Percentiles rank a stretch among this genome's conserved stretches.
Evolutionary conservation across 192 early-diverging fungal genomes (phyloP).

Genomic region (Oehlia diaphana): DNA sequence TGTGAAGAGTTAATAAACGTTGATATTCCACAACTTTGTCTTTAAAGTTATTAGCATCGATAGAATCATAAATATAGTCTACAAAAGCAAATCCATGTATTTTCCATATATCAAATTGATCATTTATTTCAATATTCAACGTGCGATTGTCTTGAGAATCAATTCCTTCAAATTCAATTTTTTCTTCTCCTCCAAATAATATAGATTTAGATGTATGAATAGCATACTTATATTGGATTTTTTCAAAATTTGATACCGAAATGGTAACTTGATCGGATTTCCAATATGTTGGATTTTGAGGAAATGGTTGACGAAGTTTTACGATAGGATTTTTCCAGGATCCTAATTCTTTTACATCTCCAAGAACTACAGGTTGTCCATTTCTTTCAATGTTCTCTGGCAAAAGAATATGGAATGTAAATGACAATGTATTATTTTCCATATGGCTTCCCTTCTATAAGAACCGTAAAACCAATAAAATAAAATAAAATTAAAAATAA

Average conservation of each 20-base stretch:
- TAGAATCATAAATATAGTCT: background rate
- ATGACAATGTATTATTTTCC: too few relatives aligned
- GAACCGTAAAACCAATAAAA: too few relatives aligned
- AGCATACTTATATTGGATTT: background rate
- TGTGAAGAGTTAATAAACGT: background rate
- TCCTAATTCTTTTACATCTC: background rate
- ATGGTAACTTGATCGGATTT: background rate
- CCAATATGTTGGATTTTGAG: background rate
- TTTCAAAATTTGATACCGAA: background rate
- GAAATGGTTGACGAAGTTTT: background rate
- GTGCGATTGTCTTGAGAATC: background rate
- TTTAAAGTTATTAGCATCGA: background rate
- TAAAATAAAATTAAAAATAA: too few relatives aligned
- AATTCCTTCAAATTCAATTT: background rate
- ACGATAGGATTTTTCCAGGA: background rate
- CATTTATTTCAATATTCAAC: too few relatives aligned
- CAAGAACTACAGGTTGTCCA: background rate
- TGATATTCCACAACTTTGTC: background rate
- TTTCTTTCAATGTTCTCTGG: too few relatives aligned
- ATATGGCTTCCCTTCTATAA: too few relatives aligned
- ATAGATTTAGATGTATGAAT: background rate
- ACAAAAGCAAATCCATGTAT: background rate
- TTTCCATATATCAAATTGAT: too few relatives aligned
- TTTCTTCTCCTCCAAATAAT: too few relatives aligned
- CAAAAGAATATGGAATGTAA: too few relatives aligned